These are phyloP conservation scores for Puccinia hordei DNA, from an alignment of 1,284 basidiomycete species.

Conservation along the genomic window DNA sequence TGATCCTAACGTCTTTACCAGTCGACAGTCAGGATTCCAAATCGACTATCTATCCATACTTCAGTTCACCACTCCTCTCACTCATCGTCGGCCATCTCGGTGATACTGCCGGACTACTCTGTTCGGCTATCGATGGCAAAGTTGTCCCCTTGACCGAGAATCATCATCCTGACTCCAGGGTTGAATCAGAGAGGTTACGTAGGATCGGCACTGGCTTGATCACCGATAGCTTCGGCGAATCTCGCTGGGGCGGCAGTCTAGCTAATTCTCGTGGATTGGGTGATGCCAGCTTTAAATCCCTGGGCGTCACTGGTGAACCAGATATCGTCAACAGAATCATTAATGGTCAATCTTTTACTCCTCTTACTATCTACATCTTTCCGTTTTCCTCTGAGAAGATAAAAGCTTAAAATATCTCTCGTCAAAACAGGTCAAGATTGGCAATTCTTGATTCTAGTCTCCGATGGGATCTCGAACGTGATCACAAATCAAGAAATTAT, in stretches of 20 bases:
- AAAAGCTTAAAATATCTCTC: background rate
- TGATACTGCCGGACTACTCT: conserved; percentile 84
- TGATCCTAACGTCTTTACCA: background rate
- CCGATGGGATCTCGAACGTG: conserved; percentile 84
- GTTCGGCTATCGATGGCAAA: conserved; percentile 71
- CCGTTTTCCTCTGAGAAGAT: conserved; percentile 9
- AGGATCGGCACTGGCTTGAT: conserved; percentile 82
- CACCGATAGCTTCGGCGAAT: conserved; percentile 91
- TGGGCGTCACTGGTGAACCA: conserved; percentile 91
- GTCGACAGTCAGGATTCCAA: conserved; percentile 69
- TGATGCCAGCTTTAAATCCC: conserved; percentile 83
- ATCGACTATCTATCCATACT: conserved; percentile 61
- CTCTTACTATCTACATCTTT: too few relatives aligned
- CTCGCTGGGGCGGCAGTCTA: conserved; percentile 87
- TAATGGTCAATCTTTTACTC: conserved; percentile 66
- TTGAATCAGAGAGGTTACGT: conserved; percentile 80
- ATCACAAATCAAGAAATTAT: conserved; percentile 92
- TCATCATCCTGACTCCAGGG: conserved; percentile 86
- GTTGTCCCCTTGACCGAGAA: conserved; percentile 81
- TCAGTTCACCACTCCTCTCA: conserved; percentile 57
- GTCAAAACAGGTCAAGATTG: conserved; percentile 51
- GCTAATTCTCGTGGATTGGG: conserved; percentile 93
- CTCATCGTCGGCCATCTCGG: conserved; percentile 81
- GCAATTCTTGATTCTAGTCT: conserved; percentile 56
- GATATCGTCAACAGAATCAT: conserved; percentile 81